Percentiles rank a stretch among this genome's conserved stretches.
These are phyloP conservation scores for Penicillium samsonianum DNA, from an alignment of 495 filamentous ascomycete genomes.

Conservation along the genomic window DNA sequence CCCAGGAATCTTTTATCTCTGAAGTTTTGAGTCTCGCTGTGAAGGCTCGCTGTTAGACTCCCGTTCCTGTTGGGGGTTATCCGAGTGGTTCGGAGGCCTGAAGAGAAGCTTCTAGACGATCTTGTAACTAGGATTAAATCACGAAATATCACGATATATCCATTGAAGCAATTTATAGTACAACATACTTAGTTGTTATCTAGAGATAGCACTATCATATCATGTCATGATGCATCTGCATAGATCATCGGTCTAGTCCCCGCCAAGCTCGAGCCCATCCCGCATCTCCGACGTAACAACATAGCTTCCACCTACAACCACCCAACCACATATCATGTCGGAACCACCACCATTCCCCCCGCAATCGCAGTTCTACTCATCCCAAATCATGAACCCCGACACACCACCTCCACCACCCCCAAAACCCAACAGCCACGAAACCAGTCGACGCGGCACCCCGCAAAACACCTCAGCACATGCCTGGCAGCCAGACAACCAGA, in stretches of 20 bases:
- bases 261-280: constrained; percentile 20
- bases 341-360: constrained; percentile 28
- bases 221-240: background rate
- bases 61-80: background rate
- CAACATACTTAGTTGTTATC: background rate
- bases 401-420: constrained; percentile 71
- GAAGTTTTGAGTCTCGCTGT: background rate
- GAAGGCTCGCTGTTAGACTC: background rate
- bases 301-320: background rate
- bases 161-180: background rate
- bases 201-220: background rate
- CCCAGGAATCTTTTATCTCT: background rate
- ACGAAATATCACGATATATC: background rate
- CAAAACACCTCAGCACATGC: constrained; percentile 33
- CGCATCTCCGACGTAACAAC: constrained; percentile 19
- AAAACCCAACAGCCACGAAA: constrained; percentile 69
- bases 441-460: constrained; percentile 66
- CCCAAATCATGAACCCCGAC: constrained; percentile 45
- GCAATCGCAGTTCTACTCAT: constrained; percentile 26
- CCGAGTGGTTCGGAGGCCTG: no score
- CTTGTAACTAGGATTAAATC: constrained; percentile 6
- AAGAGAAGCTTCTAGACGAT: background rate
- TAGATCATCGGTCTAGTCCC: constrained; percentile 2
- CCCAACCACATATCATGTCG: constrained; percentile 30
- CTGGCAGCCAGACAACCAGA: constrained; percentile 27